Conservation (phyloP, 495 filamentous ascomycete species). For the Hapsidospora chrysogenum region DNA sequence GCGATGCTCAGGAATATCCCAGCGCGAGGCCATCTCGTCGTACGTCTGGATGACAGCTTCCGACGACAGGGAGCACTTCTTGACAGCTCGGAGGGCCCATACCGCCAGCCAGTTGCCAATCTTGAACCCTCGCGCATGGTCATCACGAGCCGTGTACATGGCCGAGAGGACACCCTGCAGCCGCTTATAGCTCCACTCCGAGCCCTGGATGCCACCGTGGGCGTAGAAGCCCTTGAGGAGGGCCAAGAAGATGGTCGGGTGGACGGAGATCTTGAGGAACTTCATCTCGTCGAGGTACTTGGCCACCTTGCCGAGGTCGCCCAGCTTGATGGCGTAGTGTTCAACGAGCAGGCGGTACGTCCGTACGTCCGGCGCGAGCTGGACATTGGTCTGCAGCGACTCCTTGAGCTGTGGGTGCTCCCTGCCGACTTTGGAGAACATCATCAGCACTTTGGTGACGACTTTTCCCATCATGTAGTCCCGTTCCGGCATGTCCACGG, state of each 20-base stretch:
- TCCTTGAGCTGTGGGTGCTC: conserved; percentile 21
- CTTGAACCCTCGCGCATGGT: conserved; percentile 15
- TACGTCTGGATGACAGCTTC: conserved; percentile 23
- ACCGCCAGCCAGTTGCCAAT: conserved; percentile 32
- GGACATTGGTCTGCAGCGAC: conserved; percentile 33
- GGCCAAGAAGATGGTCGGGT: conserved; percentile 45
- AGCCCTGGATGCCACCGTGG: conserved; percentile 46
- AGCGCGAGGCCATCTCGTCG: conserved; percentile 18
- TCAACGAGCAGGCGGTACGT: conserved; percentile 52
- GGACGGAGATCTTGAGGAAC: conserved; percentile 31
- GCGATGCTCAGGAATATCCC: conserved; percentile 13
- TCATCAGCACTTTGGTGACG: conserved; percentile 37
- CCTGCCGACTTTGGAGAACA: conserved; percentile 26
- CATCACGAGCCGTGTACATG: conserved; percentile 23
- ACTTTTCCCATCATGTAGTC: conserved; percentile 29
- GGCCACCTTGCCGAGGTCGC: conserved; percentile 38
- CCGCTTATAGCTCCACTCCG: conserved; percentile 44
- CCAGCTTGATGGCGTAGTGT: conserved; percentile 31
- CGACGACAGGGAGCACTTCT: conserved; percentile 14
- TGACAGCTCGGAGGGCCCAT: conserved; percentile 30
- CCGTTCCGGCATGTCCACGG: conserved; percentile 15
- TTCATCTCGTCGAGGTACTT: conserved; percentile 51
- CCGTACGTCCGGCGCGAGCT: conserved; percentile 40
- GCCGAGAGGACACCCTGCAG: conserved; percentile 34
- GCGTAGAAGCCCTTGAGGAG: conserved; percentile 59